A percentile compares a stretch with the other conserved stretches of the same genome.
phyloP scores from a whole-genome alignment of 306 rosid species.

The Biancaea sappan region DNA sequence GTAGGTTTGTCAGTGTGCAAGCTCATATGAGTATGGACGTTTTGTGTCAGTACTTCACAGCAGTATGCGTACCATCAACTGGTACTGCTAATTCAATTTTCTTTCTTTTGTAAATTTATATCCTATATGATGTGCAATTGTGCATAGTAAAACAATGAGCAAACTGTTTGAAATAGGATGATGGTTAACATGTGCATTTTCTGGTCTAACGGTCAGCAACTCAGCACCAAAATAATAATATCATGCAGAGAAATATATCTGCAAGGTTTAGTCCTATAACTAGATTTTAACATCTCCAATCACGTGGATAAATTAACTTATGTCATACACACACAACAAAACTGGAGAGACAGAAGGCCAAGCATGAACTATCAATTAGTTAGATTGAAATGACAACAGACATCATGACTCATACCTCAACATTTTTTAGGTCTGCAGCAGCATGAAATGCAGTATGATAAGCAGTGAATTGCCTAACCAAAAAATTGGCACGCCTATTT shows the following conservation, averaged over 20 bases:
- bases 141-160: neutral
- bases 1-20: neutral
- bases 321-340: constrained; percentile 11
- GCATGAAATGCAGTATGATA: constrained; percentile 89
- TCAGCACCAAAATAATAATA: neutral
- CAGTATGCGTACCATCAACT: constrained; percentile 15
- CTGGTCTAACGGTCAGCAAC: neutral
- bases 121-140: too few species aligned
- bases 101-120: neutral
- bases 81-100: neutral
- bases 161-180: neutral
- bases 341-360: constrained; percentile 10
- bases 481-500: constrained; percentile 63
- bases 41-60: neutral
- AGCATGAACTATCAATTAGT: constrained; percentile 21
- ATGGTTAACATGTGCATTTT: neutral
- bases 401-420: constrained; percentile 55
- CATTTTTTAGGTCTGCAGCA: constrained; percentile 75
- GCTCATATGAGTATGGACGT: neutral
- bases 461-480: constrained; percentile 50
- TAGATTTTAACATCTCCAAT: constrained; percentile 1
- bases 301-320: constrained; percentile 20
- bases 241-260: constrained; percentile 10
- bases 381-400: constrained; percentile 16
- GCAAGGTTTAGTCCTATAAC: constrained; percentile 16